Percentiles rank a stretch among this genome's conserved stretches.
These are phyloP conservation scores for Volvox africanus DNA, from an alignment of 139 green algal species.

Conservation along the genomic window DNA sequence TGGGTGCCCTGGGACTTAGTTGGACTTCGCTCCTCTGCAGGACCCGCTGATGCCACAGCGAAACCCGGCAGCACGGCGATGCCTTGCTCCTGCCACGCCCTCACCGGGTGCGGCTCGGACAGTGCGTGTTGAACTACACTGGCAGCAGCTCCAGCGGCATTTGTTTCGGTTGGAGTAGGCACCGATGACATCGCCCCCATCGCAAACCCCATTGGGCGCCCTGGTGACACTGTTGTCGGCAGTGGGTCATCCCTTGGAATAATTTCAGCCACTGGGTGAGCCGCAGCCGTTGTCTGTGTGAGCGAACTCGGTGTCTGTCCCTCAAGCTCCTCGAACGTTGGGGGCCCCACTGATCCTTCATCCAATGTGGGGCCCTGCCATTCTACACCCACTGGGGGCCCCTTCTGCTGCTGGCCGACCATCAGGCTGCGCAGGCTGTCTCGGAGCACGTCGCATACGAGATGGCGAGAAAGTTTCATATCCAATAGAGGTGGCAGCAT, in stretches of 20 bases:
- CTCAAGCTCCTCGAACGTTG: slow-evolving; percentile 4
- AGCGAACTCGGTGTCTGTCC: no score
- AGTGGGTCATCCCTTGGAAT: no score
- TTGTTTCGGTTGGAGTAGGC: neutral
- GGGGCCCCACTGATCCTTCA: neutral
- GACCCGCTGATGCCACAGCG: neutral
- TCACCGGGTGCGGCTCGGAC: neutral
- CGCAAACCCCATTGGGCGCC: neutral
- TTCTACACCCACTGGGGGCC: no score
- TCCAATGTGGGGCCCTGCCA: no score
- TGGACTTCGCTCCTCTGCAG: neutral
- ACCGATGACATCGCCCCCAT: neutral
- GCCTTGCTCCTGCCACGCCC: neutral
- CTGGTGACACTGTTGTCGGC: neutral
- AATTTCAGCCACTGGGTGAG: no score
- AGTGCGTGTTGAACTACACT: neutral
- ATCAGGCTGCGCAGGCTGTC: slow-evolving; percentile 23
- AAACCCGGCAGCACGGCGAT: neutral
- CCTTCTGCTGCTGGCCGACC: neutral
- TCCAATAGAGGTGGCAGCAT: slow-evolving; percentile 28
- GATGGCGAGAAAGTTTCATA: neutral
- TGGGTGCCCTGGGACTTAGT: neutral
- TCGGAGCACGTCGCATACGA: slow-evolving; percentile 21
- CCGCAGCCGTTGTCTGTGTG: no score
- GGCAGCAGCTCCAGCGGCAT: neutral